These are phyloP conservation scores for Moesziomyces aphidis DNA, from an alignment of 1,284 basidiomycete genomes.

Conservation along the genomic window DNA sequence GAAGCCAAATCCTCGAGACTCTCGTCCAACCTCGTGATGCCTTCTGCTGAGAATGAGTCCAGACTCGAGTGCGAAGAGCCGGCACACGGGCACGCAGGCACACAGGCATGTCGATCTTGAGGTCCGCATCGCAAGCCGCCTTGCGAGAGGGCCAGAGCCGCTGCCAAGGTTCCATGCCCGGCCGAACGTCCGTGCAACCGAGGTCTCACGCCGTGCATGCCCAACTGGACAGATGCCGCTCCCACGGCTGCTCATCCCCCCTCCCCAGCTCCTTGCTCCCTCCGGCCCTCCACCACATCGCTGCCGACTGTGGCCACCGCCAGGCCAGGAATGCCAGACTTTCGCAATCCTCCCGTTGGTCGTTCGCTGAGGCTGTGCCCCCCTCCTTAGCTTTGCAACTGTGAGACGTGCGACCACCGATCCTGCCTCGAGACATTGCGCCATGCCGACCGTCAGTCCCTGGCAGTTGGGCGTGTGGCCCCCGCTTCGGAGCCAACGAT, in stretches of 20 bases:
- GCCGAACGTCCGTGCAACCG: background rate
- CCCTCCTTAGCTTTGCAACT: too few relatives aligned
- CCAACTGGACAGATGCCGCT: background rate
- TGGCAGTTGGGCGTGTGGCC: background rate
- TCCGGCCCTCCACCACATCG: too few relatives aligned
- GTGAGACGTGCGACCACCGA: too few relatives aligned
- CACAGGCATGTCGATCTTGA: slow-evolving; percentile 23
- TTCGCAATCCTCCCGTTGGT: too few relatives aligned
- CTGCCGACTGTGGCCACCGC: too few relatives aligned
- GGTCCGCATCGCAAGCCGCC: slow-evolving; percentile 19
- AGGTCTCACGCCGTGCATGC: slow-evolving; percentile 70
- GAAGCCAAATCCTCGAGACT: too few relatives aligned
- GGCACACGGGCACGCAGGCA: too few relatives aligned
- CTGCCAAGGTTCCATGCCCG: background rate
- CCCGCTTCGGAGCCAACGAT: background rate
- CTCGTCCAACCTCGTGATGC: background rate
- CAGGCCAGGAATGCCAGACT: too few relatives aligned
- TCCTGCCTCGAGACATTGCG: too few relatives aligned
- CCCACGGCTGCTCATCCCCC: background rate
- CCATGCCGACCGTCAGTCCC: too few relatives aligned
- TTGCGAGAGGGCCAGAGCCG: background rate
- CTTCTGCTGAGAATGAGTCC: background rate
- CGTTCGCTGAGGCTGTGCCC: too few relatives aligned
- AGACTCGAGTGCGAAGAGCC: background rate
- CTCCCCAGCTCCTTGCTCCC: background rate